Conservation (phyloP, 805 yeast genomes). For the Starmera quercuum region DNA sequence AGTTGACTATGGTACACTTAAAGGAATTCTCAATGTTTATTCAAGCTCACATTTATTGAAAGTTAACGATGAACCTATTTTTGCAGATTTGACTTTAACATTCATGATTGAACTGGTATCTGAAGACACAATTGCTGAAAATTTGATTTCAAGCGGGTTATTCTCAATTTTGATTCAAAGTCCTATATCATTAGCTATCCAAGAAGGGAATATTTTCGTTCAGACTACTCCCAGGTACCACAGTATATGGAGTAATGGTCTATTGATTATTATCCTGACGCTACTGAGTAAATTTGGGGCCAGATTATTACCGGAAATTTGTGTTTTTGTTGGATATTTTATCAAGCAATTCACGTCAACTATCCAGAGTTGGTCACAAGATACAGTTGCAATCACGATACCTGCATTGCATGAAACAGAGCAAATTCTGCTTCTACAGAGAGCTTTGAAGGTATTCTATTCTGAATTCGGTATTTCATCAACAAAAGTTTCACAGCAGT, state of each 20-base stretch:
- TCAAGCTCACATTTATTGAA: constrained; percentile 58
- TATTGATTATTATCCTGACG: constrained; percentile 58
- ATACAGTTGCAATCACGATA: constrained; percentile 40
- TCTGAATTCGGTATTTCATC: constrained; percentile 38
- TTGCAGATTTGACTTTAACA: constrained; percentile 65
- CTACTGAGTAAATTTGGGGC: constrained; percentile 58
- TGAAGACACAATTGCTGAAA: constrained; percentile 57
- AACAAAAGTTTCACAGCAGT: constrained; percentile 10
- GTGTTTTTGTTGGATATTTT: constrained; percentile 56
- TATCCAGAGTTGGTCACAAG: constrained; percentile 60
- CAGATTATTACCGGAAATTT: constrained; percentile 54
- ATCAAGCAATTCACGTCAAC: constrained; percentile 58
- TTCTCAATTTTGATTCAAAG: constrained; percentile 66
- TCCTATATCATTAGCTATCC: constrained; percentile 59
- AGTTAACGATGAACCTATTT: constrained; percentile 54
- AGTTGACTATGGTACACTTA: constrained; percentile 51
- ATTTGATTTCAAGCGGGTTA: constrained; percentile 55
- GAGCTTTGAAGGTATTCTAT: constrained; percentile 45
- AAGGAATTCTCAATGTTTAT: constrained; percentile 55
- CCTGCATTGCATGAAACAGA: constrained; percentile 53
- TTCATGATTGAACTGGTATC: constrained; percentile 64
- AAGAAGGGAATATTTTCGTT: constrained; percentile 54
- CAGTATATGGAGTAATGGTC: constrained; percentile 79
- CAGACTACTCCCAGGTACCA: constrained; percentile 50
- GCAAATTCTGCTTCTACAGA: constrained; percentile 60